Evolutionary conservation across 2,329 filamentous ascomycete genomes (phyloP).

Genomic region (Cladophialophora carrionii): DNA sequence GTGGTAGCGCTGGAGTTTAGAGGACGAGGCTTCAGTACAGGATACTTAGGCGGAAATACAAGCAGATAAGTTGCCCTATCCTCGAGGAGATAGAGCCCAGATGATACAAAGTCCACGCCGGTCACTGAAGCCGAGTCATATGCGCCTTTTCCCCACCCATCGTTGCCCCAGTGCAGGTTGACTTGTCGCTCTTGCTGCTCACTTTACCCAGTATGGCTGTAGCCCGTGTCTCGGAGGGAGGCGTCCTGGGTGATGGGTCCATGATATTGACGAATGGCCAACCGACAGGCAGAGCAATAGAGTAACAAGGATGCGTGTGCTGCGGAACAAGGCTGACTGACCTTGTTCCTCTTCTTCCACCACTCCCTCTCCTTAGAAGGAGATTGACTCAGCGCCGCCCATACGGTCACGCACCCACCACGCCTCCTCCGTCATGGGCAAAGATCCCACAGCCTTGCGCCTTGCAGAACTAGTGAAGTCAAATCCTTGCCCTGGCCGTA

Average conservation of each 20-base stretch:
- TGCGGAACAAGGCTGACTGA: conserved; percentile 3
- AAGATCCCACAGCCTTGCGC: conserved; percentile 1
- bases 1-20: neutral
- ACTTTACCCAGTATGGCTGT: too few species aligned
- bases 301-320: neutral
- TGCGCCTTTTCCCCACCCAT: neutral
- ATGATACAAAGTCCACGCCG: neutral
- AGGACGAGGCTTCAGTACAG: neutral
- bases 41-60: neutral
- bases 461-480: conserved; percentile 14
- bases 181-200: neutral
- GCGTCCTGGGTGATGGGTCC: too few species aligned
- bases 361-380: neutral
- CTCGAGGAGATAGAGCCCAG: too few species aligned
- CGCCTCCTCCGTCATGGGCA: conserved; percentile 3
- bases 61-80: neutral
- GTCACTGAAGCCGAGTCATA: neutral
- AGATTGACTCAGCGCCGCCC: neutral
- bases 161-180: neutral
- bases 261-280: neutral
- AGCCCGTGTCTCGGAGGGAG: neutral
- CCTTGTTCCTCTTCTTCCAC: neutral
- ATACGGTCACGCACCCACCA: neutral
- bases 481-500: too few species aligned
- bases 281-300: neutral